Percentiles rank a stretch among this genome's conserved stretches.
Evolutionary conservation across 1,284 basidiomycete species (phyloP).

Genomic region (Ustilago curta): DNA sequence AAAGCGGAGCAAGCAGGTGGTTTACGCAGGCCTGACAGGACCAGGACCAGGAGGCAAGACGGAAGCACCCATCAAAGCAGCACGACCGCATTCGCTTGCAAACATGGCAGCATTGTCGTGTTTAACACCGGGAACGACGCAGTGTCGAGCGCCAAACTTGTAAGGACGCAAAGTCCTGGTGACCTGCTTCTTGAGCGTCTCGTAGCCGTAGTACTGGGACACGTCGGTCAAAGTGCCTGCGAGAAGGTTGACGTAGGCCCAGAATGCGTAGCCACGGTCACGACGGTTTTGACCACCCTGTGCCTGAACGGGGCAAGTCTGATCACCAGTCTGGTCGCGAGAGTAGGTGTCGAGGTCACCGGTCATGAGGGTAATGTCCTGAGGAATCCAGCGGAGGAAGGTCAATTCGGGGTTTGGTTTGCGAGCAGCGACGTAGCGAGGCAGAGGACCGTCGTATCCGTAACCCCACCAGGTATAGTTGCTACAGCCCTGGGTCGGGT

Average conservation of each 20-base stretch:
- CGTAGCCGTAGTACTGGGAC: constrained; percentile 39
- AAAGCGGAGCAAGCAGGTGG: not conserved
- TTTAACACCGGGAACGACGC: constrained; percentile 24
- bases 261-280: constrained; percentile 57
- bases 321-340: constrained; percentile 34
- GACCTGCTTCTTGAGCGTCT: constrained; percentile 4
- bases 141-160: constrained; percentile 24
- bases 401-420: constrained; percentile 3
- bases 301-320: constrained; percentile 38
- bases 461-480: constrained; percentile 44
- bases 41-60: constrained; percentile 22
- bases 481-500: constrained; percentile 6
- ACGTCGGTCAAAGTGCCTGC: constrained; percentile 52
- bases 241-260: constrained; percentile 57
- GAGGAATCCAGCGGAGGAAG: constrained; percentile 28
- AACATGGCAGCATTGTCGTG: constrained; percentile 43
- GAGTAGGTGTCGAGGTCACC: constrained; percentile 38
- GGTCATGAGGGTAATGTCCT: constrained; percentile 45
- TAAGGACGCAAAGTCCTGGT: constrained; percentile 9
- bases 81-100: constrained; percentile 37
- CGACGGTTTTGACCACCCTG: constrained; percentile 56
- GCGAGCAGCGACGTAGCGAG: constrained; percentile 33
- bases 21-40: constrained; percentile 11
- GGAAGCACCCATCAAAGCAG: constrained; percentile 30
- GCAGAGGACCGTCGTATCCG: constrained; percentile 23